Percentiles rank a stretch among this genome's conserved stretches.
phyloP scores from a whole-genome alignment of 1,284 basidiomycete genomes.

The Ganoderma lucidum region DNA sequence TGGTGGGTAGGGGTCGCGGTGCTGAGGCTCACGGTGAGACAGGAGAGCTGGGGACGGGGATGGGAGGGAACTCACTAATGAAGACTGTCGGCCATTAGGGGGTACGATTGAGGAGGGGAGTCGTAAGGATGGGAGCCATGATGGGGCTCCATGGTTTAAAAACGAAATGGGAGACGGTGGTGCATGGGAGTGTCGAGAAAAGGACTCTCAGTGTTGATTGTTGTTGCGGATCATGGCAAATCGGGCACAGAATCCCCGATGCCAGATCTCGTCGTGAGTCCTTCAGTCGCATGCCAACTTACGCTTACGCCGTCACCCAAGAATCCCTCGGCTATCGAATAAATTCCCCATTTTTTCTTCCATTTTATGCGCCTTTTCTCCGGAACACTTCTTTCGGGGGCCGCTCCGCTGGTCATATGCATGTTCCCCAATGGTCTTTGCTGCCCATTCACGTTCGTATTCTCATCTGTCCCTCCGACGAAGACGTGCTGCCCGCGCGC shows the following conservation, averaged over 20 bases:
- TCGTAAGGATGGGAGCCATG: conserved; percentile 35
- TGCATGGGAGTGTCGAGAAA: conserved; percentile 31
- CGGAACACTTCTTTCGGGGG: conserved; percentile 25
- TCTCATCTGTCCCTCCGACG: conserved; percentile 16
- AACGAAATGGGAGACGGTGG: conserved; percentile 32
- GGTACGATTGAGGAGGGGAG: conserved; percentile 44
- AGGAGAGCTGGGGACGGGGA: conserved; percentile 6
- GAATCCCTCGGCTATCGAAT: conserved; percentile 34
- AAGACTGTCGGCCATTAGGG: conserved; percentile 63
- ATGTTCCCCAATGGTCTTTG: conserved; percentile 22
- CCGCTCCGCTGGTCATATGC: conserved; percentile 22
- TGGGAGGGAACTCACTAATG: conserved; percentile 58
- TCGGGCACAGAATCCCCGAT: conserved; percentile 39
- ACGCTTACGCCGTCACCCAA: conserved; percentile 29
- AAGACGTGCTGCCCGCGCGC: conserved; percentile 5
- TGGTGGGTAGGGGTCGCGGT: conserved; percentile 34
- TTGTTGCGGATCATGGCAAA: conserved; percentile 45
- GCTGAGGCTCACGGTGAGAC: conserved; percentile 39
- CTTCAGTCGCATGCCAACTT: conserved; percentile 28
- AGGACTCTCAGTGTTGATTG: conserved; percentile 36
- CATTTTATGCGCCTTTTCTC: conserved; percentile 24
- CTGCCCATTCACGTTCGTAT: conserved; percentile 19
- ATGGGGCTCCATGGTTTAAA: conserved; percentile 40
- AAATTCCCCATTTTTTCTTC: conserved; percentile 27
- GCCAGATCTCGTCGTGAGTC: conserved; percentile 32